A percentile compares a stretch with the other conserved stretches of the same genome.
Evolutionary conservation across 192 early-diverging fungal genomes (phyloP).

Genomic region (Nowakowskiella sp.): DNA sequence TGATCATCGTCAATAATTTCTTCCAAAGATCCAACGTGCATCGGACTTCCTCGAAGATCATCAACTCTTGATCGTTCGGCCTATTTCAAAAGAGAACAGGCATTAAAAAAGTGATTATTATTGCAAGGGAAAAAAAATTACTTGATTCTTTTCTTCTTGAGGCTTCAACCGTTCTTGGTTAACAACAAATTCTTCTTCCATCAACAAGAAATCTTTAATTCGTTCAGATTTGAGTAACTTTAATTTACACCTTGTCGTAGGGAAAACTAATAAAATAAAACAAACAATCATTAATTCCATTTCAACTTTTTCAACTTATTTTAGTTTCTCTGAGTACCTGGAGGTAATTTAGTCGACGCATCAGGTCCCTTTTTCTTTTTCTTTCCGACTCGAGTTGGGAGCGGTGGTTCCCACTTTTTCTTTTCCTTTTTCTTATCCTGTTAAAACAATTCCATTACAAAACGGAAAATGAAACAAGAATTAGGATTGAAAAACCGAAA

Average conservation of each 20-base stretch:
- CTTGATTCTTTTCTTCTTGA: slow-evolving; percentile 79
- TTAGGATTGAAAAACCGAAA: slow-evolving; percentile 1
- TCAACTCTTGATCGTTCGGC: slow-evolving; percentile 94
- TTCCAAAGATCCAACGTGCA: slow-evolving; percentile 92
- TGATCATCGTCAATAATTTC: slow-evolving; percentile 99
- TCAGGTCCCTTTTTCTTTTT: slow-evolving; percentile 96
- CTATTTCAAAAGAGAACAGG: slow-evolving; percentile 29
- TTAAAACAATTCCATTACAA: no score
- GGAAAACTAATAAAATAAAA: slow-evolving; percentile 66
- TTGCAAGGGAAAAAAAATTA: not conserved
- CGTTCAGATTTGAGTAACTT: slow-evolving; percentile 96
- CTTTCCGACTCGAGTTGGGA: slow-evolving; percentile 97
- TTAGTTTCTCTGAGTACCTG: slow-evolving; percentile 54
- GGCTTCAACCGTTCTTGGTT: slow-evolving; percentile 98
- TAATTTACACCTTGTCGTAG: slow-evolving; percentile 92
- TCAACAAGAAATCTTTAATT: slow-evolving; percentile 95
- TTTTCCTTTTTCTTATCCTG: slow-evolving; percentile 79
- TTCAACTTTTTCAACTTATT: no score
- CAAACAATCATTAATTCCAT: slow-evolving; percentile 22
- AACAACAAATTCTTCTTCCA: slow-evolving; percentile 99
- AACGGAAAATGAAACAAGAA: not conserved
- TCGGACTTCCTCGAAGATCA: slow-evolving; percentile 91
- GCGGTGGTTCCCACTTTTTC: slow-evolving; percentile 95
- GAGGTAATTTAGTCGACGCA: slow-evolving; percentile 80
- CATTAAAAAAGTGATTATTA: slow-evolving; percentile 4